Base-by-base conservation (phyloP, 1,284 basidiomycete genomes). In the Phellopilus nigrolimitatus region DNA sequence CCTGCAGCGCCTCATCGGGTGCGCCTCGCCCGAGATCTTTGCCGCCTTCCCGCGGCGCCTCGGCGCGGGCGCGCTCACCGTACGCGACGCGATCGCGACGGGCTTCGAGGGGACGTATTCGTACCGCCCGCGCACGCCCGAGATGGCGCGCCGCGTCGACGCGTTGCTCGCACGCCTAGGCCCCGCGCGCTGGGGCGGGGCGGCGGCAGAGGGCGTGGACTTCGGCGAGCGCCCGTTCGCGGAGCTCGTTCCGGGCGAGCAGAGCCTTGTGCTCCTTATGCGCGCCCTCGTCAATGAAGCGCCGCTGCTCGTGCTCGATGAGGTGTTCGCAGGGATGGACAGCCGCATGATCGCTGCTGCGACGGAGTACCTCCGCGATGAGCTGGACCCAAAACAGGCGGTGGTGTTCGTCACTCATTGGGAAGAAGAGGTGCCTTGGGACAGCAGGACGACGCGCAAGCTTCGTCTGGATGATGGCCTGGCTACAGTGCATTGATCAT, bases 321-420 rank as follows among this genome's bases (percentile, higher is more conserved):
- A 97, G 64, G 88, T 86, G 9, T 92, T 90, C 78, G 82, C 88
- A 25, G 93, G 92, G 25, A 93, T 97, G 88, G 87, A 90, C 60
- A 82, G 82, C 50, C 68, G 66, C 6, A 89, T 91, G 78, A 79
- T 94, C 42, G 67, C 66, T 10, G 76, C 75, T 38, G 86, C 83
- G 39, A 72, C 78, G 55, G 60, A 58, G 37, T 88, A 91, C 61
- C 64, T 97, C 25, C 69, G 78, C 28, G 66, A 71, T 30, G 68
- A 73, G 8, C 71, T 76, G n/a, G 80, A 77, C 39, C 65, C 79
- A 21, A 70, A 78, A 27, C 90, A 94, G 68, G 87, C 83, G 0
- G 84, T 91, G 12, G 73, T 95, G 1, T 84, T 91, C 2, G 80
- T 97, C 37, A 90, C 84, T 30, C 93, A 95, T 68, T 93, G 89